phyloP scores from a whole-genome alignment of 2,329 filamentous ascomycete species.

The Trichoderma brevicompactum region DNA sequence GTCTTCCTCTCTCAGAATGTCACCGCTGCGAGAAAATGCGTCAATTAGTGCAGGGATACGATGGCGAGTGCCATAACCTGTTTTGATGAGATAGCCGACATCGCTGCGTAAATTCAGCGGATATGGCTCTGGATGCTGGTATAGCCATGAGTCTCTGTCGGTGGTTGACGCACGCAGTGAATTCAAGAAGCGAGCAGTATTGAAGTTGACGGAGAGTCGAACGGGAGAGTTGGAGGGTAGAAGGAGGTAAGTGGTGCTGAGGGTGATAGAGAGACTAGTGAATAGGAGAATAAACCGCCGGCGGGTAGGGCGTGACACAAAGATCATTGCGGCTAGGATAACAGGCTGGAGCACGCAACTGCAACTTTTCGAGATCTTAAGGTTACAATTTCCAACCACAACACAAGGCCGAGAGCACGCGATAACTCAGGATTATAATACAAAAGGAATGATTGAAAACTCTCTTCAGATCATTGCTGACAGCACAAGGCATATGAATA shows the following conservation, averaged over 20 bases:
- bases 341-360: background rate
- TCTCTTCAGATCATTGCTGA: background rate
- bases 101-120: slow-evolving; percentile 52
- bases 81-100: slow-evolving; percentile 58
- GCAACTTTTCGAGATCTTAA: background rate
- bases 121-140: slow-evolving; percentile 42
- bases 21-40: slow-evolving; percentile 45
- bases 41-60: slow-evolving; percentile 53
- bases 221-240: slow-evolving; percentile 43
- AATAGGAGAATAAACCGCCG: slow-evolving; percentile 37
- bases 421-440: background rate
- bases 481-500: background rate
- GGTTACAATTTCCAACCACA: background rate
- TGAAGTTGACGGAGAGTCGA: slow-evolving; percentile 44
- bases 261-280: slow-evolving; percentile 35
- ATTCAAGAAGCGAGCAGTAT: slow-evolving; percentile 40
- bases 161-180: slow-evolving; percentile 37
- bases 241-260: slow-evolving; percentile 37
- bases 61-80: slow-evolving; percentile 58
- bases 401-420: background rate
- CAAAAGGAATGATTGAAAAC: background rate
- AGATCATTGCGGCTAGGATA: slow-evolving; percentile 29
- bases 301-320: slow-evolving; percentile 38
- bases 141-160: slow-evolving; percentile 50
- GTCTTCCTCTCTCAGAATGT: slow-evolving; percentile 44